Conservation (phyloP, 1,284 basidiomycete genomes). For the Sanguinoderma infundibulare region DNA sequence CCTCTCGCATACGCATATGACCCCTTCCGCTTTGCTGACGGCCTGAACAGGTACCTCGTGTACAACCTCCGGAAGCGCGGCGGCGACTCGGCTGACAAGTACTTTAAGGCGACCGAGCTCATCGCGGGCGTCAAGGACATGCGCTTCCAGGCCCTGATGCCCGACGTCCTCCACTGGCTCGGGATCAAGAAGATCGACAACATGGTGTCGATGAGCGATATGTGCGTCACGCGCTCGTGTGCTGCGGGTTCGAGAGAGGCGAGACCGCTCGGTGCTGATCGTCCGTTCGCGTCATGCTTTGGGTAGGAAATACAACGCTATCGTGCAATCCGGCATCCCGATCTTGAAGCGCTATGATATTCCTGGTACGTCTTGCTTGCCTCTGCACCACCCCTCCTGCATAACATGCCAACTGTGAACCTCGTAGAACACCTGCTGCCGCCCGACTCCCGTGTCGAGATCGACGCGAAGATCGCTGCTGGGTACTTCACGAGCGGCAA, state of each 20-base stretch:
- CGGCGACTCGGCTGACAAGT: conserved; percentile 90
- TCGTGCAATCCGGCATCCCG: conserved; percentile 86
- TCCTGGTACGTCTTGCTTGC: conserved; percentile 56
- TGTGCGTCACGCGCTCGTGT: conserved; percentile 64
- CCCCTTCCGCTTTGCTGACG: too few relatives aligned
- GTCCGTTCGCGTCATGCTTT: background rate
- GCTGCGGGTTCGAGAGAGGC: background rate
- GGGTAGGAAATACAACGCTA: conserved; percentile 90
- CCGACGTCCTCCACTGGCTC: conserved; percentile 94
- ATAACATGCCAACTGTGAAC: background rate
- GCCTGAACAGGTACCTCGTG: conserved; percentile 84
- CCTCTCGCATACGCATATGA: too few relatives aligned
- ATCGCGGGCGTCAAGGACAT: conserved; percentile 97
- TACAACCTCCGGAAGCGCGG: conserved; percentile 96
- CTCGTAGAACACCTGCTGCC: conserved; percentile 78
- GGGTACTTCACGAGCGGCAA: conserved; percentile 89
- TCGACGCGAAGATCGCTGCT: conserved; percentile 92
- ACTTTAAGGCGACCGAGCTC: conserved; percentile 93
- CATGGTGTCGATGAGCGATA: conserved; percentile 93
- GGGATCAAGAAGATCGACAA: conserved; percentile 89
- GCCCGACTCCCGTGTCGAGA: conserved; percentile 93
- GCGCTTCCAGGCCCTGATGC: conserved; percentile 96
- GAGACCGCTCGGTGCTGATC: conserved; percentile 12
- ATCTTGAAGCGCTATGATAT: conserved; percentile 86
- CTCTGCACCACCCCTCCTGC: background rate